A percentile compares a stretch with the other conserved stretches of the same genome.
These are phyloP conservation scores for Penicillium sp. DNA, from an alignment of 2,329 filamentous ascomycete species.

Conservation along the genomic window DNA sequence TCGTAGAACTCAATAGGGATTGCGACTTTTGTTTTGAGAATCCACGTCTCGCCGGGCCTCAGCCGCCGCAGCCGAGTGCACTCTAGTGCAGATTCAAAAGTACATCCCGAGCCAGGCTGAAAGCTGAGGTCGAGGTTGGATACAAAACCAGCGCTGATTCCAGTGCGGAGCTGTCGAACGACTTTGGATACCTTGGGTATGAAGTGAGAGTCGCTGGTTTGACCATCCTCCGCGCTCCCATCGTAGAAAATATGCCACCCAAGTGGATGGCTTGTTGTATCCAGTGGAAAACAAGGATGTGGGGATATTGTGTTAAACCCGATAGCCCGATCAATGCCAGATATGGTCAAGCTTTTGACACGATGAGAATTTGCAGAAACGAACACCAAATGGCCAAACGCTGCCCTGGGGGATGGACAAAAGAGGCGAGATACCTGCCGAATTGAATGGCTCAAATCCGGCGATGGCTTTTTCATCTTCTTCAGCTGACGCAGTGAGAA, in stretches of 20 bases:
- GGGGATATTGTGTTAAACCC: slow-evolving; percentile 39
- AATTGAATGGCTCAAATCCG: slow-evolving; percentile 23
- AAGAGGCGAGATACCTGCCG: slow-evolving; percentile 28
- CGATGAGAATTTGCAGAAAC: slow-evolving; percentile 28
- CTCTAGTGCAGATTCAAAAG: slow-evolving; percentile 24
- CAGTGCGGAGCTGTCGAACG: slow-evolving; percentile 32
- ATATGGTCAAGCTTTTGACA: slow-evolving; percentile 19
- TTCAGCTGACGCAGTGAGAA: slow-evolving; percentile 19
- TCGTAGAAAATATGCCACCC: slow-evolving; percentile 35
- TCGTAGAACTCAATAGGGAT: slow-evolving; percentile 16
- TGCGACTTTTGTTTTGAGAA: slow-evolving; percentile 26
- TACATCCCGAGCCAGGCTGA: slow-evolving; percentile 21
- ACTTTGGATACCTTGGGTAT: slow-evolving; percentile 24
- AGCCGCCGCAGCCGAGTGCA: slow-evolving; percentile 21
- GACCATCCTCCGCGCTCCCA: slow-evolving; percentile 14
- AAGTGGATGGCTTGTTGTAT: slow-evolving; percentile 7
- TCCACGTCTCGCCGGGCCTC: slow-evolving; percentile 37
- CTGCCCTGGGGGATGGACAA: slow-evolving; percentile 20
- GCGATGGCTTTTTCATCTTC: slow-evolving; percentile 3
- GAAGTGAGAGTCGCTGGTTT: slow-evolving; percentile 16
- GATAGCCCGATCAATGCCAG: slow-evolving; percentile 25
- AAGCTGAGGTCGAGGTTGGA: slow-evolving; percentile 28
- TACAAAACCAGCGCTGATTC: slow-evolving; percentile 29
- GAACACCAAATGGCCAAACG: slow-evolving; percentile 38
- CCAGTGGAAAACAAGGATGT: slow-evolving; percentile 23